Base-by-base conservation (phyloP, 495 filamentous ascomycete species). In the Podospora sp. region DNA sequence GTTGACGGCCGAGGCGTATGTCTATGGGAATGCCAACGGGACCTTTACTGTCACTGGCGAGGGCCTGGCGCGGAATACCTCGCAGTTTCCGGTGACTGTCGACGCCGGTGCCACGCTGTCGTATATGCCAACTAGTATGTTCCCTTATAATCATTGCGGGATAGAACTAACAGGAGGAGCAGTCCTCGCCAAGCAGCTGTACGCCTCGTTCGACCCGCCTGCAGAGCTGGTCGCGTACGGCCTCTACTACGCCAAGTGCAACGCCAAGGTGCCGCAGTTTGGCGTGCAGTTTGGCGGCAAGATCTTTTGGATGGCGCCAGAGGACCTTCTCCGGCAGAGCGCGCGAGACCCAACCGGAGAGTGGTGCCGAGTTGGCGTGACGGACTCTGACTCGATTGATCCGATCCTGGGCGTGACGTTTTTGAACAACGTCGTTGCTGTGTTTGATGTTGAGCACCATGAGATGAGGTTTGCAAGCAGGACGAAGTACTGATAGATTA, bases 331-430 rank as follows among this genome's bases (percentile, higher is more conserved):
- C 24, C 65, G 72, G 21, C 75, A 73, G 68, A 82, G 67, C 65
- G 75, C 64, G 59, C 71, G 69, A n/a, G 78, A 80, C 71, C 72
- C 63, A 63, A 77, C 73, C 0, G 73, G 68, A 12, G 65, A 69
- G 56, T 64, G 76, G 16, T 87, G 86, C 63, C 81, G 84, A 14
- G 73, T 82, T 0, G 78, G 79, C 7, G 78, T 85, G 52, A 75
- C 70, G 14, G 75, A 79, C 65, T 29, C 22, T 27, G 79, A 75
- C 2, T 74, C 71, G 18, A 78, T 77, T 26, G 71, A 76, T 29
- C 78, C 76, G 52, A 82, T 90, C n/a, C 68, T 91, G 36, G 88
- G 88, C 0, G 83, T 85, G 60, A 79, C 81, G 1, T 90, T 87
- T 70, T 75, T 89, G 74, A 86, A 85, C 69, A 88, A 84, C 68